phyloP scores from a whole-genome alignment of 371 early-diverging fungal genomes.

The Fennellomyces sp. region DNA sequence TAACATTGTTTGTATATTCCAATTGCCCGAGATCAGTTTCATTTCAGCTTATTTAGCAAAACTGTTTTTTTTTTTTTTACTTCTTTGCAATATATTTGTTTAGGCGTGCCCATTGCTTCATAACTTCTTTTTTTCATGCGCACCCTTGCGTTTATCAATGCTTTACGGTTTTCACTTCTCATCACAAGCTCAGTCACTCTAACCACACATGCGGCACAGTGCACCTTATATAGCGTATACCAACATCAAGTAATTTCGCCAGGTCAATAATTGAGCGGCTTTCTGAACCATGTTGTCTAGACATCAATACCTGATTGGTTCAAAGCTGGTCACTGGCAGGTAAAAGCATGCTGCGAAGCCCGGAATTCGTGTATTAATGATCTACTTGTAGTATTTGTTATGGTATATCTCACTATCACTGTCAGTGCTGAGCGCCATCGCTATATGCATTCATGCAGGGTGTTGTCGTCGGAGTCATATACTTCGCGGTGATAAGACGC shows the following conservation, averaged over 20 bases:
- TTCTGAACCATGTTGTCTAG: constrained; percentile 3
- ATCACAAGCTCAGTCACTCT: constrained; percentile 5
- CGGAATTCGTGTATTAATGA: neutral
- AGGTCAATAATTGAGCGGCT: neutral
- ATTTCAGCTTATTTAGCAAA: neutral
- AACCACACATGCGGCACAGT: constrained; percentile 30
- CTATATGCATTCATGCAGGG: constrained; percentile 30
- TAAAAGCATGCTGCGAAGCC: neutral
- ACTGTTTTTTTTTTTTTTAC: neutral
- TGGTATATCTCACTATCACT: constrained; percentile 30
- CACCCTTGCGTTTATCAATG: constrained; percentile 5
- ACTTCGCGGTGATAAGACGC: constrained; percentile 30
- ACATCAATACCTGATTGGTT: constrained; percentile 35
- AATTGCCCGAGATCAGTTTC: constrained; percentile 3
- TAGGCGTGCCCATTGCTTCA: neutral
- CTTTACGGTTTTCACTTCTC: constrained; percentile 9
- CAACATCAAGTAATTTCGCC: constrained; percentile 21
- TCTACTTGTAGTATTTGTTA: constrained; percentile 27
- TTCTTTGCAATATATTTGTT: neutral
- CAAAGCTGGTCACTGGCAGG: constrained; percentile 42
- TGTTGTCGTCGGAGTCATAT: constrained; percentile 33
- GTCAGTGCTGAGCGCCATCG: constrained; percentile 22
- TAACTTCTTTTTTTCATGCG: constrained; percentile 8
- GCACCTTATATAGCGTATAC: constrained; percentile 27
- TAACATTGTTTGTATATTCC: neutral